phyloP scores from a whole-genome alignment of 305 asterid species.

The Solanum hybrid region DNA sequence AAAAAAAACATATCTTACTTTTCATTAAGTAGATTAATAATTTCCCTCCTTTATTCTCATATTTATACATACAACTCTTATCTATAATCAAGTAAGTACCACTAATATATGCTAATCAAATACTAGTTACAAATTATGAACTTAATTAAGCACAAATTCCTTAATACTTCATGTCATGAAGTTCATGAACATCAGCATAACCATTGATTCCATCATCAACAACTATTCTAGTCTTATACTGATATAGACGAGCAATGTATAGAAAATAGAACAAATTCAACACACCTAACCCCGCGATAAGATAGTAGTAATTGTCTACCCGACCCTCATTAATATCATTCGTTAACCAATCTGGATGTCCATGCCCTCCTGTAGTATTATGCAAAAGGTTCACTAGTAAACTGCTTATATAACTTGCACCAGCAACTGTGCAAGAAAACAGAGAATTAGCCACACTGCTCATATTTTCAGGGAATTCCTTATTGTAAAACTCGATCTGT shows the following conservation, averaged over 20 bases:
- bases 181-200: conserved; percentile 27
- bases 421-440: conserved; percentile 53
- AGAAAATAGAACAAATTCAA: conserved; percentile 50
- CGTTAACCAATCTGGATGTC: conserved; percentile 71
- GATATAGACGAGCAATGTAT: conserved; percentile 40
- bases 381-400: conserved; percentile 58
- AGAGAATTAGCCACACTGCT: conserved; percentile 75
- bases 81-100: not conserved
- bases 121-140: not conserved
- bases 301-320: conserved; percentile 51
- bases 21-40: not conserved
- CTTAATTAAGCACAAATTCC: not conserved
- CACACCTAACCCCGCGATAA: conserved; percentile 63
- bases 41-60: not conserved
- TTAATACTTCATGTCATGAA: conserved; percentile 26
- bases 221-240: conserved; percentile 39
- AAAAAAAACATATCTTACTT: not conserved
- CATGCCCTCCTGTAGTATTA: conserved; percentile 34
- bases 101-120: not conserved
- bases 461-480: conserved; percentile 81
- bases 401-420: conserved; percentile 57
- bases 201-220: conserved; percentile 6
- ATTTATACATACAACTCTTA: not conserved
- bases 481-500: conserved; percentile 77
- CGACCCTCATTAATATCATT: conserved; percentile 50